These are phyloP conservation scores for Trichoderma harzianum DNA, from an alignment of 2,329 filamentous ascomycete species.

Conservation along the genomic window DNA sequence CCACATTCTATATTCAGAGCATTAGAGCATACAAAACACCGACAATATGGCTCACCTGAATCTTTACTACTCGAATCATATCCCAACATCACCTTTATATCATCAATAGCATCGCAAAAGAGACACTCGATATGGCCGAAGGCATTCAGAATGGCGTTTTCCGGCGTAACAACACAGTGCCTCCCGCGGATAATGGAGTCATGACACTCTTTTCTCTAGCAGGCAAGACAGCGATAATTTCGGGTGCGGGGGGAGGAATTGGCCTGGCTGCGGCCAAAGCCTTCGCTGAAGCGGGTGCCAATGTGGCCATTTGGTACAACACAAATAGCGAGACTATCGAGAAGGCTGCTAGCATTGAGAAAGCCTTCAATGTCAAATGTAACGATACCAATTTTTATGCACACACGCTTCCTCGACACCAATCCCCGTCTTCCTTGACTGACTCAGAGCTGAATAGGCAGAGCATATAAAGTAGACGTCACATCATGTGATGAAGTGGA, in stretches of 20 bases:
- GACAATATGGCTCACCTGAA: background rate
- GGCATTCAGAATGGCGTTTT: constrained; percentile 4
- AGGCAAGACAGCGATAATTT: background rate
- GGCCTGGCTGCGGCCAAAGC: background rate
- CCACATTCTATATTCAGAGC: background rate
- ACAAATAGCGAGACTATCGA: background rate
- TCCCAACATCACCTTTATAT: background rate
- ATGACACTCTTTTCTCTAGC: background rate
- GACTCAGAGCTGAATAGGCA: background rate
- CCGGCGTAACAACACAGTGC: background rate
- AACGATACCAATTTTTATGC: background rate
- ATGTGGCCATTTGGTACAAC: constrained; percentile 5
- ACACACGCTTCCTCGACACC: background rate
- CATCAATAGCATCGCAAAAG: background rate
- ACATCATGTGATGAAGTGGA: constrained; percentile 26
- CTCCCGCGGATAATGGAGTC: background rate
- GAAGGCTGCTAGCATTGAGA: background rate
- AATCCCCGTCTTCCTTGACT: background rate
- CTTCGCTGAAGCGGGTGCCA: constrained; percentile 1
- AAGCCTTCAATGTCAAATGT: background rate
- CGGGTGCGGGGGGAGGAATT: constrained; percentile 6
- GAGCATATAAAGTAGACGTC: constrained; percentile 22
- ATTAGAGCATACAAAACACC: background rate
- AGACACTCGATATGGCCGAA: background rate
- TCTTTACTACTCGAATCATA: background rate